phyloP scores from a whole-genome alignment of 768 basidiomycete species.

The Holtermanniella nyarrowii region DNA sequence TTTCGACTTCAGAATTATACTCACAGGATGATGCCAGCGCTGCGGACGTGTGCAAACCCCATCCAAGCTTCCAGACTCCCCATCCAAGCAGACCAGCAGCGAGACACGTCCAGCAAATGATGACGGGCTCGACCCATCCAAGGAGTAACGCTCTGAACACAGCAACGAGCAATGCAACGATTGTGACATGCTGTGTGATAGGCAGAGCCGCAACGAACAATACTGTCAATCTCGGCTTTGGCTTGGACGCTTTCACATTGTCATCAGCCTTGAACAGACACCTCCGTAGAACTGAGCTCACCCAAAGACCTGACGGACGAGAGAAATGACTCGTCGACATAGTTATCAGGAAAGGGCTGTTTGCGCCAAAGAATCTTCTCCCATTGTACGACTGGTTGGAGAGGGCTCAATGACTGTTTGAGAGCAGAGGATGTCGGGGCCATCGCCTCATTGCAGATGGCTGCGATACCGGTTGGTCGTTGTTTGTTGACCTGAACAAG shows the following conservation, averaged over 20 bases:
- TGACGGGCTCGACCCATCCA: conserved; percentile 5
- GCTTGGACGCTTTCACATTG: conserved; percentile 11
- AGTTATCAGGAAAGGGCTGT: conserved; percentile 71
- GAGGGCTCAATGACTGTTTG: too few species aligned
- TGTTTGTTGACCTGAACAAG: too few species aligned
- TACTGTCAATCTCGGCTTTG: conserved; percentile 9
- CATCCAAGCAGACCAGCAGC: conserved; percentile 9
- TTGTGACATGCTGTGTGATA: conserved; percentile 73
- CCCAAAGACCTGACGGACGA: conserved; percentile 51
- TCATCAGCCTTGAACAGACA: neutral
- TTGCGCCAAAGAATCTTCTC: conserved; percentile 39
- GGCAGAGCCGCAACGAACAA: conserved; percentile 40
- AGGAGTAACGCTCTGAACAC: conserved; percentile 48
- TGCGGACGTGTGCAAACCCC: conserved; percentile 5
- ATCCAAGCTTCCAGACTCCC: conserved; percentile 14
- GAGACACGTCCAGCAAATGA: conserved; percentile 21
- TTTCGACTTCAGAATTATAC: neutral
- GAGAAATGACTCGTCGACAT: conserved; percentile 69
- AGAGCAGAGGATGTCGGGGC: too few species aligned
- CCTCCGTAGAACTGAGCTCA: conserved; percentile 7
- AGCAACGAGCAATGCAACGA: conserved; percentile 69
- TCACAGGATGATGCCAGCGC: neutral
- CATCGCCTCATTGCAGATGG: too few species aligned
- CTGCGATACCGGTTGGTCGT: too few species aligned
- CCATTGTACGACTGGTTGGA: too few species aligned